Conservation (phyloP, 768 basidiomycete species). For the Baorangia bicolor region DNA sequence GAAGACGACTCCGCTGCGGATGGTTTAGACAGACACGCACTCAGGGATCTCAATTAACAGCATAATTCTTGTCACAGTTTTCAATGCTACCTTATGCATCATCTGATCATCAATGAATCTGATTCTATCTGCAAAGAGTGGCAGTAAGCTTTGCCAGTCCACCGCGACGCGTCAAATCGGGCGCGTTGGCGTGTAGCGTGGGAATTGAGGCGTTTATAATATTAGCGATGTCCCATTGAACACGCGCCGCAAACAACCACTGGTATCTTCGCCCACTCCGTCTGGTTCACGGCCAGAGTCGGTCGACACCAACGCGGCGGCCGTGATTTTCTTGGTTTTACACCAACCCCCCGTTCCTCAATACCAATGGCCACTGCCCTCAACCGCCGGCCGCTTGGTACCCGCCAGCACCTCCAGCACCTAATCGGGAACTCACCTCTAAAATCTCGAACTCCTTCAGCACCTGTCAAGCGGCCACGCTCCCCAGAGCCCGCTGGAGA, state of each 20-base stretch:
- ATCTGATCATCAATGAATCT: not conserved
- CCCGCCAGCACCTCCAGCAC: constrained; percentile 40
- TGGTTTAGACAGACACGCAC: constrained; percentile 24
- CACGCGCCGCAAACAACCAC: constrained; percentile 5
- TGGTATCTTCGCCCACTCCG: constrained; percentile 3
- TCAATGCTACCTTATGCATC: constrained; percentile 7
- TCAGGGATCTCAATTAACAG: constrained; percentile 26
- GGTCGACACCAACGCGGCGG: not conserved
- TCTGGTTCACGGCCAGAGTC: not conserved
- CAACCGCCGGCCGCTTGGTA: constrained; percentile 49
- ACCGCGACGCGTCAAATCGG: constrained; percentile 19
- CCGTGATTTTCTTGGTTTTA: constrained; percentile 5
- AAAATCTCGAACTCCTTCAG: constrained; percentile 33
- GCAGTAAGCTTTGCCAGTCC: not conserved
- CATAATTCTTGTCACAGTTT: not conserved
- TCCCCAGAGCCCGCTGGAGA: constrained; percentile 50
- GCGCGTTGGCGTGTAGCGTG: constrained; percentile 27
- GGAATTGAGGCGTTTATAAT: constrained; percentile 22
- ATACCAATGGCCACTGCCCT: constrained; percentile 42
- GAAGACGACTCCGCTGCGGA: constrained; percentile 9
- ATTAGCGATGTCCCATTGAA: constrained; percentile 2
- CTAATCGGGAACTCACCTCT: constrained; percentile 35
- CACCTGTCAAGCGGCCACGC: constrained; percentile 46
- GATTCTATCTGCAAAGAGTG: not conserved
- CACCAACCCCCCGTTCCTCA: not conserved